phyloP scores from a whole-genome alignment of 306 rosid species.

The Acacia melanoxylon region DNA sequence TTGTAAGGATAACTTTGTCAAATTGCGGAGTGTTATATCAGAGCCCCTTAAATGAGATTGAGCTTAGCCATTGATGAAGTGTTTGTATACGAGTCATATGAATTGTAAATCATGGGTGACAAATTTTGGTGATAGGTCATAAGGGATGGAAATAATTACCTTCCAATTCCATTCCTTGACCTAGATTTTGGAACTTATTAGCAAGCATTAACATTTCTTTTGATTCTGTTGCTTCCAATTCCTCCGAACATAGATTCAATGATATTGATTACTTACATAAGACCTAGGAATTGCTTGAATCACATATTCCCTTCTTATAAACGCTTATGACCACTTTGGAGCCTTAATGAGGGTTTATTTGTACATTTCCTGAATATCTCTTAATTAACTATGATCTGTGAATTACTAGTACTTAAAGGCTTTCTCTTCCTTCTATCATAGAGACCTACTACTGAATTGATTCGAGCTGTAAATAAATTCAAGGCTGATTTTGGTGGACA shows the following conservation, averaged over 20 bases:
- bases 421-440: slow-evolving; percentile 29
- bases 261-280: background rate
- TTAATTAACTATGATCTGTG: slow-evolving; percentile 2
- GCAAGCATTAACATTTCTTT: background rate
- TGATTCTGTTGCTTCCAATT: background rate
- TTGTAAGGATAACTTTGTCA: background rate
- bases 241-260: background rate
- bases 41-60: background rate
- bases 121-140: background rate
- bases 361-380: slow-evolving; percentile 27
- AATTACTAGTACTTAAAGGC: slow-evolving; percentile 15
- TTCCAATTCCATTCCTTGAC: background rate
- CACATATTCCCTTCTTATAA: background rate
- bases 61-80: background rate
- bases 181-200: background rate
- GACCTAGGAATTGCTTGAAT: slow-evolving; percentile 12
- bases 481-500: slow-evolving; percentile 94
- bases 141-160: background rate
- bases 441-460: slow-evolving; percentile 83
- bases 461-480: slow-evolving; percentile 90
- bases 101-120: background rate
- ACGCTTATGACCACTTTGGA: background rate
- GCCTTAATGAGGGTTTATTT: slow-evolving; percentile 2
- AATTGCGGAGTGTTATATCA: background rate
- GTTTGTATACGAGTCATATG: too few relatives aligned